phyloP scores from a whole-genome alignment of 768 basidiomycete genomes.

The Agaricus subrufescens region DNA sequence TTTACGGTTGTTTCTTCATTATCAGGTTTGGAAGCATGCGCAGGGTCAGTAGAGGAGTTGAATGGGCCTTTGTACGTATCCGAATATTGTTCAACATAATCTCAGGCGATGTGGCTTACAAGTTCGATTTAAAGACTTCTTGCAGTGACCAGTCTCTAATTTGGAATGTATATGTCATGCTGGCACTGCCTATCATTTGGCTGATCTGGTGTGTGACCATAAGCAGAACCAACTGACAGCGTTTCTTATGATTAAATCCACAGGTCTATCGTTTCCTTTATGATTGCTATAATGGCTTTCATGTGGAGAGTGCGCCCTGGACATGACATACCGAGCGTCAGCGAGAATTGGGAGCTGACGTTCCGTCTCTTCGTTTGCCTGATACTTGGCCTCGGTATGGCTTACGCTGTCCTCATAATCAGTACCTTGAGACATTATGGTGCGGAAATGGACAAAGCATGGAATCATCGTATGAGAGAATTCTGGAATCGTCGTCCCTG shows the following conservation, averaged over 20 bases:
- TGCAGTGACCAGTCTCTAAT: not conserved
- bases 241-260: not conserved
- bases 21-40: constrained; percentile 62
- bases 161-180: constrained; percentile 64
- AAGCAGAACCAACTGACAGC: not conserved
- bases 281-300: constrained; percentile 51
- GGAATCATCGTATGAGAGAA: constrained; percentile 14
- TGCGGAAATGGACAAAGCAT: constrained; percentile 19
- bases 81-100: too few relatives aligned
- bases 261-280: constrained; percentile 25
- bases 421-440: constrained; percentile 19
- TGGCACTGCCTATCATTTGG: constrained; percentile 60
- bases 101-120: too few relatives aligned
- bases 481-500: too few relatives aligned
- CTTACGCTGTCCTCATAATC: constrained; percentile 21
- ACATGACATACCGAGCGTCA: not conserved
- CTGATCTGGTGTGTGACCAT: constrained; percentile 44
- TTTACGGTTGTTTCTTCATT: constrained; percentile 57
- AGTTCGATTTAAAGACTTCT: too few relatives aligned
- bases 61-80: constrained; percentile 49
- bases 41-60: constrained; percentile 52
- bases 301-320: constrained; percentile 56
- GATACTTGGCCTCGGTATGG: constrained; percentile 42
- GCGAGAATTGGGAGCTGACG: not conserved
- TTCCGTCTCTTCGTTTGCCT: constrained; percentile 40